phyloP scores from a whole-genome alignment of 1,284 basidiomycete species.

The Sutorius eximius region DNA sequence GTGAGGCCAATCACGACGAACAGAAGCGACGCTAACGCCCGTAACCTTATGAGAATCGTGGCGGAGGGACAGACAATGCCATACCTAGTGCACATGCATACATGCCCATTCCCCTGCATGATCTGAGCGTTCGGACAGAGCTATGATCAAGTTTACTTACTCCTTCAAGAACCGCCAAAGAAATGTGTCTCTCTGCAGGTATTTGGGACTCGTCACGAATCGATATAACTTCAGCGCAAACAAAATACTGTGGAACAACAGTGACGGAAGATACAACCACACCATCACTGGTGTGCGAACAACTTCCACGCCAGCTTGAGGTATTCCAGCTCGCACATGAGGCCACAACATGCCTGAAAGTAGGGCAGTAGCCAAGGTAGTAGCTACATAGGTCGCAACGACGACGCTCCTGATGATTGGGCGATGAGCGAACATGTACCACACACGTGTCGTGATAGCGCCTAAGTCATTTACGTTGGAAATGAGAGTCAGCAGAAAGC shows the following conservation, averaged over 20 bases:
- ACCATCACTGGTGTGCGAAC: not conserved
- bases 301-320: not conserved
- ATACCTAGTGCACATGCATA: slow-evolving; percentile 18
- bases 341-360: not conserved
- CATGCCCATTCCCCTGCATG: slow-evolving; percentile 22
- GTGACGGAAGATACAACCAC: slow-evolving; percentile 19
- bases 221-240: slow-evolving; percentile 26
- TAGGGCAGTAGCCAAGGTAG: not conserved
- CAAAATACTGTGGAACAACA: slow-evolving; percentile 21
- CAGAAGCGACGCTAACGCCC: slow-evolving; percentile 16
- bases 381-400: not conserved
- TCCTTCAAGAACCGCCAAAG: slow-evolving; percentile 22
- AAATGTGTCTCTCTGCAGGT: slow-evolving; percentile 13
- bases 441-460: slow-evolving; percentile 21
- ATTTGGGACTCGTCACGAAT: slow-evolving; percentile 17
- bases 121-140: not conserved
- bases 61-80: not conserved
- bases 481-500: not conserved
- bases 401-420: slow-evolving; percentile 8
- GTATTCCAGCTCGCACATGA: not conserved
- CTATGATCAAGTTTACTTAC: slow-evolving; percentile 2
- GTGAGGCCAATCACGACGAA: slow-evolving; percentile 16
- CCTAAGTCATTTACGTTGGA: not conserved
- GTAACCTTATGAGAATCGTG: not conserved
- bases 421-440: slow-evolving; percentile 24